Evolutionary conservation across 345 rosid genomes (phyloP).

Genomic region (Geranium rotundifolium): DNA sequence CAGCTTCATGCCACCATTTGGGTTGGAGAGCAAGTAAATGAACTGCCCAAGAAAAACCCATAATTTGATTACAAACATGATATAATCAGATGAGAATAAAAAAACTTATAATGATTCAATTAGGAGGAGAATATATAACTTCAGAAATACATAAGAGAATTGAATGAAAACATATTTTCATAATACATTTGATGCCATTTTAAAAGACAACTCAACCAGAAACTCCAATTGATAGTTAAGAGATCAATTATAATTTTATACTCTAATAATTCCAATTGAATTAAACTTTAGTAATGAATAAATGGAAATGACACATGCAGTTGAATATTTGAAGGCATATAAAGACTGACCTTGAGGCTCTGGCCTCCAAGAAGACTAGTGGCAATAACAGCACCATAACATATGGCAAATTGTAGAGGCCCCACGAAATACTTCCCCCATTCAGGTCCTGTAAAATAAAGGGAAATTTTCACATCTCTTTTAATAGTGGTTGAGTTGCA

Average conservation of each 20-base stretch:
- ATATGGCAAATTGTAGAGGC: constrained; percentile 40
- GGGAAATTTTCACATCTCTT: no score
- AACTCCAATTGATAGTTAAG: no score
- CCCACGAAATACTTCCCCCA: constrained; percentile 48
- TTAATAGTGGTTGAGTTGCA: no score
- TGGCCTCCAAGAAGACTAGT: constrained; percentile 42
- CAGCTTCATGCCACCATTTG: constrained; percentile 36
- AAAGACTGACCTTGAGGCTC: constrained; percentile 32
- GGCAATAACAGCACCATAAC: constrained; percentile 42
- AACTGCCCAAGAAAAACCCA: constrained; percentile 19
- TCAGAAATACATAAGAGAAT: no score
- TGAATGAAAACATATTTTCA: no score
- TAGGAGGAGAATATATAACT: no score
- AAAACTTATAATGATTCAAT: neutral
- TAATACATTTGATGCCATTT: no score
- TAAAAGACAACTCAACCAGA: no score
- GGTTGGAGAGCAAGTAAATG: constrained; percentile 31
- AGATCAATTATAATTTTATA: no score
- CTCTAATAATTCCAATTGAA: neutral
- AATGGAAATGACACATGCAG: neutral
- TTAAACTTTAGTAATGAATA: neutral
- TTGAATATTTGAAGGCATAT: neutral
- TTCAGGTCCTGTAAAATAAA: constrained; percentile 29
- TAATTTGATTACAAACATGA: neutral
- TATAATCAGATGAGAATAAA: neutral